Conservation (phyloP, 2,329 filamentous ascomycete species). For the Aspergillus brasiliensis region DNA sequence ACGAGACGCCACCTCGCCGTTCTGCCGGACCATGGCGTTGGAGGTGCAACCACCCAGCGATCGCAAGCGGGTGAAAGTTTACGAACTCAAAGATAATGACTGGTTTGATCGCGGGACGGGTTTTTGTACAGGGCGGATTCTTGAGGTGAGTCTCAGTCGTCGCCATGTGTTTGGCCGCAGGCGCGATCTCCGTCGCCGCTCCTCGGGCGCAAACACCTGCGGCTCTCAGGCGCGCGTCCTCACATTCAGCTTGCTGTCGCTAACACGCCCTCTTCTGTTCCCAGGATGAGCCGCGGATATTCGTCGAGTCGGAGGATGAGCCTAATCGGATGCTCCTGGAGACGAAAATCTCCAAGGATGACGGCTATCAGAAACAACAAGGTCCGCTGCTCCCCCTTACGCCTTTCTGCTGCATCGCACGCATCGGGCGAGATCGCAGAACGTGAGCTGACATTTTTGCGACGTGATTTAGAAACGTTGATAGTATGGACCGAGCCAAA, state of each 20-base stretch:
- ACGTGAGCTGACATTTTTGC: conserved; percentile 26
- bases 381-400: conserved; percentile 50
- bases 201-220: conserved; percentile 23
- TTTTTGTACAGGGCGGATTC: conserved; percentile 80
- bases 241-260: conserved; percentile 9
- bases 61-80: conserved; percentile 85
- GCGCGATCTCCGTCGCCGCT: conserved; percentile 16
- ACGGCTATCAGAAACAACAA: conserved; percentile 98
- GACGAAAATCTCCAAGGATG: conserved; percentile 87
- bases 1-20: conserved; percentile 39
- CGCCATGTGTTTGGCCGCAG: conserved; percentile 4
- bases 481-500: conserved; percentile 97
- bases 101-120: conserved; percentile 98
- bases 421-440: conserved; percentile 10
- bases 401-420: conserved; percentile 28
- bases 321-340: conserved; percentile 81
- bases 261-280: conserved; percentile 12
- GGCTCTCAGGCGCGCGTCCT: conserved; percentile 19
- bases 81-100: conserved; percentile 97
- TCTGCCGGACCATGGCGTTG: conserved; percentile 49
- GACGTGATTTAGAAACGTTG: conserved; percentile 71
- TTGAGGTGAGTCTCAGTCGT: conserved; percentile 62
- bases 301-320: conserved; percentile 92
- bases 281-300: conserved; percentile 80
- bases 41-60: conserved; percentile 51